Evolutionary conservation across 2,329 filamentous ascomycete genomes (phyloP).

Genomic region (Aspergillus viridinutans): DNA sequence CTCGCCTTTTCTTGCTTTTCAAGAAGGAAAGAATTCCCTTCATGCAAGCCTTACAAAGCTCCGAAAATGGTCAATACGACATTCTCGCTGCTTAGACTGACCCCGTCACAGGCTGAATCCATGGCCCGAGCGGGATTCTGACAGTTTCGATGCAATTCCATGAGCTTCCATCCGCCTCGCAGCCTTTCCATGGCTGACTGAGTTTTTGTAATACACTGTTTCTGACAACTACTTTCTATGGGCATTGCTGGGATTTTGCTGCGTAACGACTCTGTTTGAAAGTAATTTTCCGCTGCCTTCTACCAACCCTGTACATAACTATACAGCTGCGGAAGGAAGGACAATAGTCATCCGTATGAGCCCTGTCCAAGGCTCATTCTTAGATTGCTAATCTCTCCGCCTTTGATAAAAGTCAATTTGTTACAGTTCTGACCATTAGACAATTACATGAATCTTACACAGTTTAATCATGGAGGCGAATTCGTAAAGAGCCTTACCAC

Average conservation of each 20-base stretch:
- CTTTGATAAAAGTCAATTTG: neutral
- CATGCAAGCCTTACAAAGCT: neutral
- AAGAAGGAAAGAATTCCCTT: slow-evolving; percentile 2
- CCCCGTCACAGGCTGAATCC: slow-evolving; percentile 9
- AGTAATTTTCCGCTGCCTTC: neutral
- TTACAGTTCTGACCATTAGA: neutral
- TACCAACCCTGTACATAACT: neutral
- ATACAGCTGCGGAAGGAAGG: neutral
- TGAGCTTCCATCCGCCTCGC: slow-evolving; percentile 29
- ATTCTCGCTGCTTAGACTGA: slow-evolving; percentile 16
- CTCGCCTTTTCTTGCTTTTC: slow-evolving; percentile 6
- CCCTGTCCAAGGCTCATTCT: neutral
- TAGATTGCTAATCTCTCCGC: neutral
- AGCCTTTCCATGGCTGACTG: slow-evolving; percentile 20
- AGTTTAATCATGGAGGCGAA: neutral
- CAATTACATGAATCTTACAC: neutral
- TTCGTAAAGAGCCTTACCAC: neutral
- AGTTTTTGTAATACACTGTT: slow-evolving; percentile 4
- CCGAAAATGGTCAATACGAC: neutral
- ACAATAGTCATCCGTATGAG: neutral
- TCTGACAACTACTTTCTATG: neutral
- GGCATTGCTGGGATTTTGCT: neutral
- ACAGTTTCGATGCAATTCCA: slow-evolving; percentile 25
- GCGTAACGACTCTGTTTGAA: neutral
- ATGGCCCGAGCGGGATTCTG: slow-evolving; percentile 27